Evolutionary conservation across 805 yeast genomes (phyloP), one percentile per base, ranked within the genome.

Genomic region (Starmerella etchellsii): DNA sequence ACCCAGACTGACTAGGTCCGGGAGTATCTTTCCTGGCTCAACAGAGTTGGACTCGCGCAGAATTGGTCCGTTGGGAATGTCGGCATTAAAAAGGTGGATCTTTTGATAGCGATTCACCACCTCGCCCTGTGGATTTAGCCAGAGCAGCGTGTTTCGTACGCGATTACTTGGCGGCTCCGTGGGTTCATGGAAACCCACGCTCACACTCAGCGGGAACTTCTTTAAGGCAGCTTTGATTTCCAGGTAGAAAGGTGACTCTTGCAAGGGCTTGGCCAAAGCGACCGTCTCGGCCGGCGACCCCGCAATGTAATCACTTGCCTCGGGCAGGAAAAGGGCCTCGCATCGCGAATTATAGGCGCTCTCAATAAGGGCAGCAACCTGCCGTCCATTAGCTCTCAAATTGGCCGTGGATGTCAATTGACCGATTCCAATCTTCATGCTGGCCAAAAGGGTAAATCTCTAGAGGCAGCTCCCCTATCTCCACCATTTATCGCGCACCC

Each of bases 161-260:
- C 82, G 63, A 15, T 57, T 54, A 19, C 43, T 37, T 16, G 59
- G 58, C 4, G 53, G 55, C 1, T 44, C 52, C 3, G 76, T 67
- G 2, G 95, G 94, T 52, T 83, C 85, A 58, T 91, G 97, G 18
- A 91, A 71, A 0, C 97, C 96, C 22, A 88, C 81, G 2, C 87
- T 78, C 2, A 88, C 82, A 42, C 71, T 73, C 2, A 49, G 23
- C 10, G 64, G 58, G 39, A 75, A 53, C 16, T 58, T 57, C 36
- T 50, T 54, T 40, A 83, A 55, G n/a, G 70, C 70, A 15, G 53
- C 47, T 41, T 66, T 74, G 36, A 78, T 59, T 10, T 63, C 68
- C 36, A 54, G 44, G 34, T 68, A 51, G 49, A 70, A 73, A 50
- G 64, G 65, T 49, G 61, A 35, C 36, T 63, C 55, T 1, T 63